phyloP scores from a whole-genome alignment of 345 rosid genomes.

The Nasturtium officinale region DNA sequence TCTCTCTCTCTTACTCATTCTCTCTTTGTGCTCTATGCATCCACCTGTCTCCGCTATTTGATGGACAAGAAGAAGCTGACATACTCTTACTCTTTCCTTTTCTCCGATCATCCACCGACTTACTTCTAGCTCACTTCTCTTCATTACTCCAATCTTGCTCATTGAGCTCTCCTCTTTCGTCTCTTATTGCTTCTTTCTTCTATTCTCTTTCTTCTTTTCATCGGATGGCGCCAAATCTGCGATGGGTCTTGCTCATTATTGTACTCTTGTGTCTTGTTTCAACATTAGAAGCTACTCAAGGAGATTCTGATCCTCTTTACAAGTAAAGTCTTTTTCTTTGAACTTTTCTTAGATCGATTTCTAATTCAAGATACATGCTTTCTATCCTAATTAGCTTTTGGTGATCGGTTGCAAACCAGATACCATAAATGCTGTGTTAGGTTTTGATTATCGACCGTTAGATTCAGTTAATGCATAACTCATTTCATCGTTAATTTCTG shows the following conservation, averaged over 20 bases:
- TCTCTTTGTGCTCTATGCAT: conserved; percentile 5
- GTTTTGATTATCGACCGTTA: conserved; percentile 31
- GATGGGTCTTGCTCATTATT: conserved; percentile 47
- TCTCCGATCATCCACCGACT: conserved; percentile 39
- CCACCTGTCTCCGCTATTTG: conserved; percentile 40
- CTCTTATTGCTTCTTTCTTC: background rate
- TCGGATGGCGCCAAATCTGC: conserved; percentile 44
- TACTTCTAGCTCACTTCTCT: background rate
- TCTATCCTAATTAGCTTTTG: background rate
- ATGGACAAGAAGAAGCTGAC: conserved; percentile 39
- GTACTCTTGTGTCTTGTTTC: conserved; percentile 42
- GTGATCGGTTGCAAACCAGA: background rate
- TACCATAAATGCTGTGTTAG: background rate
- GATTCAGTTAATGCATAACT: background rate
- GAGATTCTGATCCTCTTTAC: conserved; percentile 90
- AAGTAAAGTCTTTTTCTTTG: conserved; percentile 46
- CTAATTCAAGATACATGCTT: background rate
- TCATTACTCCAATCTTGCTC: background rate
- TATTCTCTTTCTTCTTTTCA: background rate
- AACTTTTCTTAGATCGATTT: conserved; percentile 17
- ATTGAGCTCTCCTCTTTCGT: background rate
- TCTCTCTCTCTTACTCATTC: conserved; percentile 8
- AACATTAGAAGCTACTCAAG: conserved; percentile 63
- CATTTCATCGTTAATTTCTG: no score
- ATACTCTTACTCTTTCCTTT: background rate